Base-by-base conservation (phyloP, 176 grass and related monocot genomes). In the Tillandsia leiboldiana region DNA sequence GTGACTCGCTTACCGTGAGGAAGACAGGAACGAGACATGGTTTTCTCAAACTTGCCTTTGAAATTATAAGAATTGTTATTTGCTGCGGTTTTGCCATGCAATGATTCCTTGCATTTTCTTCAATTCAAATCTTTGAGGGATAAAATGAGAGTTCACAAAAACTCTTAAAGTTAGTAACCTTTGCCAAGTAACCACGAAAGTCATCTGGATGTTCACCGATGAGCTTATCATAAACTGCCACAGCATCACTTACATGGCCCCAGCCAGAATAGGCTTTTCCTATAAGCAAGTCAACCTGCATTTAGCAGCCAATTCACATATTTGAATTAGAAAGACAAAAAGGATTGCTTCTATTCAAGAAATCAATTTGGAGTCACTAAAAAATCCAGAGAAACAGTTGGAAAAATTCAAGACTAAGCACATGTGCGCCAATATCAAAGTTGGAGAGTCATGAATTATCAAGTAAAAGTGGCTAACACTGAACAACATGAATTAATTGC, bases 251-350 rank as follows among this genome's bases (percentile, higher is more conserved):
- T 42, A 91, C 71, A 82, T 83, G 88, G 18, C 83, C 86, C 92
- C 88, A 96, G 56, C 89, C 86, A 76, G 92, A 91, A 84, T 91
- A 96, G 59, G 86, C 81, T 71, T 96, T 96, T 57, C 92, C 92
- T 62, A 96, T 70, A 75, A 96, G 88, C 79, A 96, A 81, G 67
- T 96, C 86, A 57, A 96, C 83, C 88, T 96, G 70, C 20, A 17
- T 18, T 8, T 22, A 59, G 54, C 14, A 59, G 5, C n/a, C 54
- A 59, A 59, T 59, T 14, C 54, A 59, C 54, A 59, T 59, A 17
- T 59, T 17, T 59, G 12, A 14, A 59, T 59, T 9, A 59, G 54
- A 18, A 59, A 9, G 20, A 59, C 54, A 59, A 7, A 59, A 42
- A 3, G 54, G n/a, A 15, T 17, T 59, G 20, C 0, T 15, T 58